Evolutionary conservation across 352 stramenopile genomes (phyloP), one percentile per base, ranked within the genome.

Genomic region (Globisporangium acanthophoron): DNA sequence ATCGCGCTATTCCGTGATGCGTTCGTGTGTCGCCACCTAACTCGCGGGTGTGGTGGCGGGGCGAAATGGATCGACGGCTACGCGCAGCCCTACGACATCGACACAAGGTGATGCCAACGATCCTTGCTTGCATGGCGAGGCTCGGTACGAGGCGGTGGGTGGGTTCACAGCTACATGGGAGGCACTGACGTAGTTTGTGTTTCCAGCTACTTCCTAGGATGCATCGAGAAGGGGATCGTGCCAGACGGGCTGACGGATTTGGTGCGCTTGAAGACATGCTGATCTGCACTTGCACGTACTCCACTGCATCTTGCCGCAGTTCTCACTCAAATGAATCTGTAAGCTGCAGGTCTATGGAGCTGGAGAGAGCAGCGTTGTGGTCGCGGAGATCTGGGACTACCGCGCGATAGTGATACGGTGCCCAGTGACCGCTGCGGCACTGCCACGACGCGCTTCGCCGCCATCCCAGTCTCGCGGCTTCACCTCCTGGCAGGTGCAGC

Each of bases 1-100:
- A 61, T 88, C 40, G 76, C 75, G 52, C 69, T 90, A 31, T 90
- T 88, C 58, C 66, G 67, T 27, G 72, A 90, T 29, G 80, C 69
- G 3, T 90, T 88, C 61, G 78, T 90, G 33, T 90, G 80, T 20
- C 76, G 76, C 20, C 78, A 90, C 53, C 74, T 70, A 40, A 85
- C 78, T 24, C 70, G 68, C 35, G 66, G 35, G 4, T 40, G 35
- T 15, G 35, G 35, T 7, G 12, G 73, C 15, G 43, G 43, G 47
- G 74, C 69, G 37, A 72, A 80, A 37, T 73, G 70, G 47, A 59
- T 88, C 53, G 78, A 90, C 20, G 80, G 80, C 2, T 90, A 87
- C 33, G 77, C 76, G 15, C 80, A 90, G 65, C 80, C 80, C 21
- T 90, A 88, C 56, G 80, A 90, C 50, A 65, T 59, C n/a, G 78